Conservation (phyloP, 805 yeast genomes). For the Candida vartiovaarae region DNA sequence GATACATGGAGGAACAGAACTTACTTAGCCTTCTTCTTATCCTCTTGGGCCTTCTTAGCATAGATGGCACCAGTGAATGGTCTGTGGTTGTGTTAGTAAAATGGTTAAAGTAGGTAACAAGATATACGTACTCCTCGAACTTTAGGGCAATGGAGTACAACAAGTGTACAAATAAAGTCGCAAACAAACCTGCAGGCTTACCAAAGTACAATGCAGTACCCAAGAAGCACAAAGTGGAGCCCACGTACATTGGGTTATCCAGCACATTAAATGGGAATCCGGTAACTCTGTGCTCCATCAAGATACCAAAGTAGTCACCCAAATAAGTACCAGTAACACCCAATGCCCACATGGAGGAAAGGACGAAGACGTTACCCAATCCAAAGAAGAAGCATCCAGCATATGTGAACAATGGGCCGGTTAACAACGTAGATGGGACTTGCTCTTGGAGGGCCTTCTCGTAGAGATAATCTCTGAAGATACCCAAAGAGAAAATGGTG, state of each 20-base stretch:
- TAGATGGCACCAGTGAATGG: slow-evolving; percentile 93
- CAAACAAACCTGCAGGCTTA: slow-evolving; percentile 81
- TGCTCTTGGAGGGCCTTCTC: slow-evolving; percentile 68
- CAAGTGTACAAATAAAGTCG: slow-evolving; percentile 63
- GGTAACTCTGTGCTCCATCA: slow-evolving; percentile 85
- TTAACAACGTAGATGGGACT: slow-evolving; percentile 52
- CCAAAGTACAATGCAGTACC: slow-evolving; percentile 87
- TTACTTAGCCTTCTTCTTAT: slow-evolving; percentile 18
- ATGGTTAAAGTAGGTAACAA: too few species aligned
- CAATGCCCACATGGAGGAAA: slow-evolving; percentile 81
- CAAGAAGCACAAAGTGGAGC: slow-evolving; percentile 81
- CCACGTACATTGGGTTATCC: slow-evolving; percentile 96
- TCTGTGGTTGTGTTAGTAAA: slow-evolving; percentile 19
- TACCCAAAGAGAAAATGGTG: slow-evolving; percentile 80
- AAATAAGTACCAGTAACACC: slow-evolving; percentile 96
- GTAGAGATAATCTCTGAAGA: slow-evolving; percentile 70
- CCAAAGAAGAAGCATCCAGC: slow-evolving; percentile 51
- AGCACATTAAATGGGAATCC: slow-evolving; percentile 89
- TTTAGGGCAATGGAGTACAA: slow-evolving; percentile 80
- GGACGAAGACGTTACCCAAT: slow-evolving; percentile 73
- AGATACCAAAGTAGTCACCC: slow-evolving; percentile 95
- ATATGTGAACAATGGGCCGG: slow-evolving; percentile 34
- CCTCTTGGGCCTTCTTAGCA: slow-evolving; percentile 53
- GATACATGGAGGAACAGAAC: too few species aligned
- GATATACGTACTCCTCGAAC: slow-evolving; percentile 61